phyloP scores from a whole-genome alignment of 805 yeast genomes.

The Teunomyces barrocoloradensis region DNA sequence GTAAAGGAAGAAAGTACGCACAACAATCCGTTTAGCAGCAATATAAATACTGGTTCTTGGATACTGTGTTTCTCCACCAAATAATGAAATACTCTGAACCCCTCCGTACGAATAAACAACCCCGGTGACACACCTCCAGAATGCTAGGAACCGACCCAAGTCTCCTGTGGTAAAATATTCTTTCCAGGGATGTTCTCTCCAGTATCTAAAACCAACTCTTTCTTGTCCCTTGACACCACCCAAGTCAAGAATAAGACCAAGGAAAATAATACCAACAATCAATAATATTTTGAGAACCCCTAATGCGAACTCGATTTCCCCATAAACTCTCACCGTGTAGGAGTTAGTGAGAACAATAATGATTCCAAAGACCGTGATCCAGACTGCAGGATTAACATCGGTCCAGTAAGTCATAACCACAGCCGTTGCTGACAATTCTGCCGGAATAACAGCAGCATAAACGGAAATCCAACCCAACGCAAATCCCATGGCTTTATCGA shows the following conservation, averaged over 20 bases:
- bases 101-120: constrained; percentile 40
- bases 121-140: constrained; percentile 32
- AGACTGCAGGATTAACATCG: constrained; percentile 42
- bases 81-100: constrained; percentile 21
- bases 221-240: constrained; percentile 7
- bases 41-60: constrained; percentile 31
- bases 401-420: constrained; percentile 47
- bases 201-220: constrained; percentile 33
- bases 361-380: constrained; percentile 43
- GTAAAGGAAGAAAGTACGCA: constrained; percentile 28
- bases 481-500: constrained; percentile 47
- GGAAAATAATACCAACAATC: constrained; percentile 17
- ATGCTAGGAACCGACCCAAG: constrained; percentile 21
- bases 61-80: constrained; percentile 31
- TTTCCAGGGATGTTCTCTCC: constrained; percentile 39
- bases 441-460: constrained; percentile 34
- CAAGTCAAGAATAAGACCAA: constrained; percentile 20
- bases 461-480: constrained; percentile 46
- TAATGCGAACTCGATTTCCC: constrained; percentile 29
- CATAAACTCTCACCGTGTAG: constrained; percentile 37
- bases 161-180: constrained; percentile 15
- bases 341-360: constrained; percentile 33
- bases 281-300: constrained; percentile 23
- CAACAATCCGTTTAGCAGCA: constrained; percentile 29
- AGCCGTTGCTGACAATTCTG: constrained; percentile 46